Base-by-base conservation (phyloP, 331 rosid genomes). In the Malus hybrid region DNA sequence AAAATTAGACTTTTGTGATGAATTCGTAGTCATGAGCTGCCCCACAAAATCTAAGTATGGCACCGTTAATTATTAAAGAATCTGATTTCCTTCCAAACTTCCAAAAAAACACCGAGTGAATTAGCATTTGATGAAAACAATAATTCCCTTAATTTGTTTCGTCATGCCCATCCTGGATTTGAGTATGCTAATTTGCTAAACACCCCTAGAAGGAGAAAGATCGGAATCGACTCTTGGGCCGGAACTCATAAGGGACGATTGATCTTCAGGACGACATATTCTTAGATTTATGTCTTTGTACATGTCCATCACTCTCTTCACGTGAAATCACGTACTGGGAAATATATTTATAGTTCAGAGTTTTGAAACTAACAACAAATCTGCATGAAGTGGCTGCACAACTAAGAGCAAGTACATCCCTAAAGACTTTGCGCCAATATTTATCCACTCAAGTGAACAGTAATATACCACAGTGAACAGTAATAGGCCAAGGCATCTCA, bases 41-140 rank as follows among this genome's bases (percentile, higher is more conserved):
- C 81, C 77, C 63, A 65, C 78, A 48, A 67, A 28, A 67, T 79
- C 74, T 71, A 76, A 76, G 48, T 73, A 72, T 72, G 32, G 36
- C n/a, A 61, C 34, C 6, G 7, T 61, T 61, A 61, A 52, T 50
- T 44, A 69, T 69, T 60, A 31, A 57, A 52, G 10, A 11, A 19
- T 3, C 18, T 34, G 71, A 69, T 62, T 61, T 34, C 33, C 62
- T 42, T 78, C 71, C 36, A 65, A 71, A 54, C 65, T 34, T 78
- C 33, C 34, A 34, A 78, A 36, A 65, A 18, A 27, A 34, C 28
- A 52, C 72, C 9, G 39, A 69, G 2, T 20, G 6, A 24, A 60
- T 24, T 36, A 14, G 66, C 71, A 32, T 64, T 34, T 77, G 65
- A 48, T 48, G 56, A 74, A 44, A 7, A 28, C 16, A 10, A 10